Percentiles rank a stretch among this genome's conserved stretches.
Conservation (phyloP, 352 stramenopile genomes). For the Pythium coloratum region DNA sequence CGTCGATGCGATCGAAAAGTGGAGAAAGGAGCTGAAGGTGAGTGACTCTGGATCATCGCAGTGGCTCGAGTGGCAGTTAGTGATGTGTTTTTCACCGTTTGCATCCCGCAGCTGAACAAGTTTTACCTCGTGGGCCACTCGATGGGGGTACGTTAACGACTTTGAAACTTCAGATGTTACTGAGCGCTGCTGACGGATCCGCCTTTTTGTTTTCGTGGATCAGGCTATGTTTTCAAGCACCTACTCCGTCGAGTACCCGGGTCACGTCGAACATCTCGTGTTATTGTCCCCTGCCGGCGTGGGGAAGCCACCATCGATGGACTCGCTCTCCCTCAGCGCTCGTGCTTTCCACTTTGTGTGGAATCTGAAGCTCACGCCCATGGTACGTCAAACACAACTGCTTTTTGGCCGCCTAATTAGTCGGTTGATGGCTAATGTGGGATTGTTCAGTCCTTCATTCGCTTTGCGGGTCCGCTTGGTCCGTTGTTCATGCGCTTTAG, state of each 20-base stretch:
- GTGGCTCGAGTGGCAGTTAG: background rate
- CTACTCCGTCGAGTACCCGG: constrained; percentile 47
- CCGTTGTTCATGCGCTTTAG: constrained; percentile 44
- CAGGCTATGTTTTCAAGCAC: constrained; percentile 56
- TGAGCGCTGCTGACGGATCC: no score
- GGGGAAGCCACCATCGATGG: constrained; percentile 31
- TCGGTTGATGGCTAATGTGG: background rate
- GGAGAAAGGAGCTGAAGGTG: constrained; percentile 51
- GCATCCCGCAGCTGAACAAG: constrained; percentile 34
- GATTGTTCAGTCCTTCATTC: constrained; percentile 33
- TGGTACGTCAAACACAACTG: constrained; percentile 26
- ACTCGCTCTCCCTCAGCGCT: constrained; percentile 32
- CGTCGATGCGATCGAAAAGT: constrained; percentile 52
- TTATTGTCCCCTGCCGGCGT: constrained; percentile 65
- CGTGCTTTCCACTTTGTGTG: constrained; percentile 45
- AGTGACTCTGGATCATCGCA: background rate
- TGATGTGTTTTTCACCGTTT: background rate
- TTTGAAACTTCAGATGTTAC: no score
- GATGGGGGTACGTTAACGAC: constrained; percentile 40
- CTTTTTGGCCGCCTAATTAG: background rate
- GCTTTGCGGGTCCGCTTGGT: constrained; percentile 52
- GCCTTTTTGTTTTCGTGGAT: background rate
- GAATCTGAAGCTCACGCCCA: constrained; percentile 45
- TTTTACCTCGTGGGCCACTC: constrained; percentile 61
- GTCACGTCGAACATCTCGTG: constrained; percentile 45